Evolutionary conservation across 1,284 basidiomycete genomes (phyloP).

Genomic region (Moesziomyces parantarcticus): DNA sequence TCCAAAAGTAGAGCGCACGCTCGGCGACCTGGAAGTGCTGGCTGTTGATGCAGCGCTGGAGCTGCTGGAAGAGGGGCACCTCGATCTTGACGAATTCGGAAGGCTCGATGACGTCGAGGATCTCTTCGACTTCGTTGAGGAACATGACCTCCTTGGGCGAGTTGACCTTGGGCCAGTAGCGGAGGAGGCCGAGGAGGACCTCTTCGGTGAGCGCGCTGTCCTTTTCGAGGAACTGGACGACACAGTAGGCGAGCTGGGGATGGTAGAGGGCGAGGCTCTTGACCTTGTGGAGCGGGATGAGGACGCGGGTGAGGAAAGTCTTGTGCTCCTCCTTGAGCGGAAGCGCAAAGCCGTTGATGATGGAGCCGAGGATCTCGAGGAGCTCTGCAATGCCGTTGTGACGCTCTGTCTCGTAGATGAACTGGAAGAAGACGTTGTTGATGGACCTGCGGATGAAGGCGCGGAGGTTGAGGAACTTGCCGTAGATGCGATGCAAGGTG

Average conservation of each 20-base stretch:
- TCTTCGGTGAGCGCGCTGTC: slow-evolving; percentile 92
- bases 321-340: slow-evolving; percentile 99
- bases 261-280: slow-evolving; percentile 97
- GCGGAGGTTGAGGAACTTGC: slow-evolving; percentile 98
- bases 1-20: slow-evolving; percentile 68
- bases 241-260: slow-evolving; percentile 97
- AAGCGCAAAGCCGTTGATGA: slow-evolving; percentile 99
- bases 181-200: slow-evolving; percentile 91
- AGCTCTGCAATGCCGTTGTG: slow-evolving; percentile 99
- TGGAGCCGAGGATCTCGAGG: slow-evolving; percentile 96
- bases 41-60: slow-evolving; percentile 96
- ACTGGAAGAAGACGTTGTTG: slow-evolving; percentile 99
- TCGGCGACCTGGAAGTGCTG: slow-evolving; percentile 90
- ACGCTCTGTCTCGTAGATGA: slow-evolving; percentile 97
- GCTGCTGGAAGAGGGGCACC: slow-evolving; percentile 90
- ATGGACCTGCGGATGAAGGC: slow-evolving; percentile 99
- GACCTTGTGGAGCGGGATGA: slow-evolving; percentile 97
- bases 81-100: slow-evolving; percentile 97
- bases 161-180: slow-evolving; percentile 99
- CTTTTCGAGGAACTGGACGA: slow-evolving; percentile 99
- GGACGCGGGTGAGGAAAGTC: slow-evolving; percentile 93
- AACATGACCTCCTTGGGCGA: slow-evolving; percentile 99
- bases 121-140: slow-evolving; percentile 98
- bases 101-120: slow-evolving; percentile 97
- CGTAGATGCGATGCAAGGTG: slow-evolving; percentile 97